phyloP scores from a whole-genome alignment of 2,329 filamentous ascomycete genomes.

The Fusarium sp. region DNA sequence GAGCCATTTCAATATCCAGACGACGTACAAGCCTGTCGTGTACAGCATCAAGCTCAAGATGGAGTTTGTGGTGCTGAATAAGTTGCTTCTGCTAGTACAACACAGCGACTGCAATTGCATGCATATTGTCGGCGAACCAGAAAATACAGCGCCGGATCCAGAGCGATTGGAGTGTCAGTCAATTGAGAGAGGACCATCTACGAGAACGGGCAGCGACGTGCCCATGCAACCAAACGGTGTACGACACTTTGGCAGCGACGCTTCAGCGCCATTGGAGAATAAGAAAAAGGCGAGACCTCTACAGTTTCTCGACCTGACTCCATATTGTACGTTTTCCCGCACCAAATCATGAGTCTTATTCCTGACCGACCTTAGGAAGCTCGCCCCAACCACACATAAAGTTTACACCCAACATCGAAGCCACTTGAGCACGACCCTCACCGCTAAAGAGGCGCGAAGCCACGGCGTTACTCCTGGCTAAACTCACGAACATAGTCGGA shows the following conservation, averaged over 20 bases:
- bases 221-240: constrained; percentile 15
- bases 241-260: neutral
- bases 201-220: constrained; percentile 5
- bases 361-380: neutral
- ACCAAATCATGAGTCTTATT: neutral
- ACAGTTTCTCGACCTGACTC: constrained; percentile 14
- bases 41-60: constrained; percentile 41
- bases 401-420: neutral
- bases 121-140: constrained; percentile 20
- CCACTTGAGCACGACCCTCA: constrained; percentile 3
- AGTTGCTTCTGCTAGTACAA: constrained; percentile 26
- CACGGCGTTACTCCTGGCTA: neutral
- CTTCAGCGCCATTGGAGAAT: neutral
- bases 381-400: neutral
- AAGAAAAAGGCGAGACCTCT: constrained; percentile 6
- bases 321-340: constrained; percentile 4
- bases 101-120: constrained; percentile 36
- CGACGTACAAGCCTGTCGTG: constrained; percentile 37
- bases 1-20: constrained; percentile 35
- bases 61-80: constrained; percentile 37
- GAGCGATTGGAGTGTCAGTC: constrained; percentile 12
- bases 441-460: neutral
- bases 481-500: neutral
- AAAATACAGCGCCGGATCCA: neutral
- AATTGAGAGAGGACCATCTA: neutral